A percentile compares a stretch with the other conserved stretches of the same genome.
phyloP scores from a whole-genome alignment of 2,329 filamentous ascomycete genomes.

The Colletotrichum eremochloae region DNA sequence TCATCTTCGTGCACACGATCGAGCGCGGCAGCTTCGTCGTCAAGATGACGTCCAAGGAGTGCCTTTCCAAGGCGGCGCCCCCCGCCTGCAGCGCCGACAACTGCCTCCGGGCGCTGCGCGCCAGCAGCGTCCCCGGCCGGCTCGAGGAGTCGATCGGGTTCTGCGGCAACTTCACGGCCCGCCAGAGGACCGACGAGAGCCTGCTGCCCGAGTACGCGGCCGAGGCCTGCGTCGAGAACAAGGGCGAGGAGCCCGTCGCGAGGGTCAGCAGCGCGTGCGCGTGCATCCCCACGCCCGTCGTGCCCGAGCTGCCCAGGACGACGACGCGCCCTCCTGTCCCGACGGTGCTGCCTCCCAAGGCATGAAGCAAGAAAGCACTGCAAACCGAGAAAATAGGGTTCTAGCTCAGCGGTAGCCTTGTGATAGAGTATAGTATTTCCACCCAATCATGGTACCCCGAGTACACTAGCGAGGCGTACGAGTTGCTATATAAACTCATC shows the following conservation, averaged over 20 bases:
- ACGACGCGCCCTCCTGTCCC: constrained; percentile 45
- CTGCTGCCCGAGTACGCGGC: constrained; percentile 42
- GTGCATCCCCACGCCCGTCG: constrained; percentile 44
- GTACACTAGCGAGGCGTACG: too few species aligned
- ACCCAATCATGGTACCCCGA: too few species aligned
- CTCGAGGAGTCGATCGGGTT: constrained; percentile 43
- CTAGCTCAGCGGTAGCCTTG: not conserved
- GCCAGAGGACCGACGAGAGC: constrained; percentile 32
- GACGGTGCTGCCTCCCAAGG: constrained; percentile 44
- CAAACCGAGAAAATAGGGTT: too few species aligned
- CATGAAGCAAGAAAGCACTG: not conserved
- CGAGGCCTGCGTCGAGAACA: constrained; percentile 39
- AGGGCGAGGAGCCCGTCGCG: constrained; percentile 32
- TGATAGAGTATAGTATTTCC: not conserved
- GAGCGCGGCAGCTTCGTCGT: constrained; percentile 45
- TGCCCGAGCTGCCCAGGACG: constrained; percentile 46
- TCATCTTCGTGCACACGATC: constrained; percentile 45
- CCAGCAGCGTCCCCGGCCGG: constrained; percentile 40
- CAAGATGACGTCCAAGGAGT: constrained; percentile 44
- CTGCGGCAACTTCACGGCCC: constrained; percentile 42
- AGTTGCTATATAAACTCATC: too few species aligned
- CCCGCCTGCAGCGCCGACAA: constrained; percentile 44
- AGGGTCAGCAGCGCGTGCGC: constrained; percentile 45
- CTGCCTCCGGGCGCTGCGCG: constrained; percentile 44
- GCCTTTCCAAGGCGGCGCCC: constrained; percentile 18